Evolutionary conservation across 208 protist genomes (phyloP).

Genomic region (Phytomonas sp.): DNA sequence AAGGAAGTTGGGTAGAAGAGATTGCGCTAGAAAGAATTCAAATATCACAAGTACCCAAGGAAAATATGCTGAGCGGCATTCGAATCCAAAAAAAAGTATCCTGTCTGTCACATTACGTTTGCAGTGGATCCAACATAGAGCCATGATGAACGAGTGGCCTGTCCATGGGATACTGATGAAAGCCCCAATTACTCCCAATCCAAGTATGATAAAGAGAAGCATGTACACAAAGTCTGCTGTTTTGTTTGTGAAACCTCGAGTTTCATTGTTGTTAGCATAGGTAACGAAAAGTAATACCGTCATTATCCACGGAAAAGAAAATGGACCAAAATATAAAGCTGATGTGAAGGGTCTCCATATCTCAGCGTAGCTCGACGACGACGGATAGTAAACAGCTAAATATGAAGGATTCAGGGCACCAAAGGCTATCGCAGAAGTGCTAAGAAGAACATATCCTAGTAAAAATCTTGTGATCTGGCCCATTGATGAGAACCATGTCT

Average conservation of each 20-base stretch:
- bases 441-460: slow-evolving; percentile 28
- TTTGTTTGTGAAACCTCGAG: slow-evolving; percentile 58
- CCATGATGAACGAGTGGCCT: slow-evolving; percentile 57
- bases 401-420: slow-evolving; percentile 19
- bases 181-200: slow-evolving; percentile 22
- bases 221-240: slow-evolving; percentile 76
- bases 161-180: slow-evolving; percentile 35
- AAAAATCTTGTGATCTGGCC: slow-evolving; percentile 43
- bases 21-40: slow-evolving; percentile 44
- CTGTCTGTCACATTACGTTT: slow-evolving; percentile 60
- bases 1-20: slow-evolving; percentile 44
- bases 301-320: slow-evolving; percentile 78
- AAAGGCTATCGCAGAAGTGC: slow-evolving; percentile 38
- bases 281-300: slow-evolving; percentile 68
- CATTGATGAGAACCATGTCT: slow-evolving; percentile 57
- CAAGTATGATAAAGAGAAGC: slow-evolving; percentile 41
- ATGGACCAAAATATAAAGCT: slow-evolving; percentile 69
- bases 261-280: slow-evolving; percentile 74
- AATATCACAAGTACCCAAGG: slow-evolving; percentile 77
- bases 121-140: slow-evolving; percentile 87
- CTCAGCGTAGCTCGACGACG: slow-evolving; percentile 18
- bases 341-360: slow-evolving; percentile 64
- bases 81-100: slow-evolving; percentile 68
- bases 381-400: neutral
- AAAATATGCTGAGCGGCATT: slow-evolving; percentile 65